These are phyloP conservation scores for Vaccinium corymbosum DNA, from an alignment of 148 eudicot genomes.

Conservation along the genomic window DNA sequence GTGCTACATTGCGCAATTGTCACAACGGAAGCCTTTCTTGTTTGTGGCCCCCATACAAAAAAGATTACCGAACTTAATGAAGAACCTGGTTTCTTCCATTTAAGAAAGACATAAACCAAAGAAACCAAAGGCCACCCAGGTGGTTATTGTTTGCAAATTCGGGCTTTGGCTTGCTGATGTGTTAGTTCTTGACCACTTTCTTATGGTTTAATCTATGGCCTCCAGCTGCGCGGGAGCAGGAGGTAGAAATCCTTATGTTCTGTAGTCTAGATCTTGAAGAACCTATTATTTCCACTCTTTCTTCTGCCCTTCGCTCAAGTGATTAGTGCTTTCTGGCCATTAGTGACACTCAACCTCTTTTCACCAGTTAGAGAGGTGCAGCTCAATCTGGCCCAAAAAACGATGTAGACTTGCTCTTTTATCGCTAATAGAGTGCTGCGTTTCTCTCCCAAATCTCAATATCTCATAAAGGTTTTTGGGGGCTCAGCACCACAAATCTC, in stretches of 20 bases:
- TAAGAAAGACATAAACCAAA: background rate
- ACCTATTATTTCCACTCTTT: background rate
- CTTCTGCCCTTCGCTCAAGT: background rate
- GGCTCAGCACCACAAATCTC: background rate
- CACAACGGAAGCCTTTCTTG: background rate
- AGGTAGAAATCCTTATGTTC: background rate
- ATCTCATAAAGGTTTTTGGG: background rate
- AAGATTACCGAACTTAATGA: background rate
- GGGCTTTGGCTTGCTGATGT: background rate
- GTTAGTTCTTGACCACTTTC: background rate
- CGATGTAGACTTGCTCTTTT: background rate
- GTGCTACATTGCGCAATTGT: background rate
- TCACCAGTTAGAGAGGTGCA: background rate
- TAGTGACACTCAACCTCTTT: background rate
- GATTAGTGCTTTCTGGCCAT: background rate
- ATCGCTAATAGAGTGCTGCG: background rate
- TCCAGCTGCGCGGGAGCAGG: background rate
- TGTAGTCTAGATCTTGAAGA: background rate
- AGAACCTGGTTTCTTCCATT: conserved; percentile 4
- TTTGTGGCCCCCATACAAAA: background rate
- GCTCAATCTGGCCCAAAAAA: background rate
- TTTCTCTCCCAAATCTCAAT: background rate
- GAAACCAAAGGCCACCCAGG: background rate
- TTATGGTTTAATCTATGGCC: background rate
- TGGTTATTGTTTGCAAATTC: background rate